Evolutionary conservation across 768 basidiomycete genomes (phyloP).

Genomic region (Sarcodon aspratus): DNA sequence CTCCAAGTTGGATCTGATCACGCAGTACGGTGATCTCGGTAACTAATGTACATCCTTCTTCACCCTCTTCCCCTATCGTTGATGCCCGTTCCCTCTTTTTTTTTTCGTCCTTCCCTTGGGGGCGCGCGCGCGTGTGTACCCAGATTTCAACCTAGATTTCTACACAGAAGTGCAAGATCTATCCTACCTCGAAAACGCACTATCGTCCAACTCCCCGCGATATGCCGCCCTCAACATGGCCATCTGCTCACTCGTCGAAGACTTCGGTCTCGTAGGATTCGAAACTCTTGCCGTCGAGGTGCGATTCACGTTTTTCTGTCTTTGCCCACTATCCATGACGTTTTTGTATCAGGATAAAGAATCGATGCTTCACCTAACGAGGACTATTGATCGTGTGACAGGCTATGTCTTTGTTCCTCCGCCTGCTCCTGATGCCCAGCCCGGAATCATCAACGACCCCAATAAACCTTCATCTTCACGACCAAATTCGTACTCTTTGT

Average conservation of each 20-base stretch:
- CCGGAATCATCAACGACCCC: slow-evolving; percentile 20
- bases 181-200: slow-evolving; percentile 69
- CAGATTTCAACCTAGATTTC: slow-evolving; percentile 95
- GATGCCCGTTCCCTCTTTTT: background rate
- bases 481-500: slow-evolving; percentile 58
- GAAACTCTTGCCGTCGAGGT: slow-evolving; percentile 97
- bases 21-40: slow-evolving; percentile 89
- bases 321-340: background rate
- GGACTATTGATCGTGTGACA: slow-evolving; percentile 79
- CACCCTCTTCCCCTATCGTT: background rate
- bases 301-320: slow-evolving; percentile 9
- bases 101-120: no score
- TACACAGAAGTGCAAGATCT: slow-evolving; percentile 98
- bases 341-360: slow-evolving; percentile 66
- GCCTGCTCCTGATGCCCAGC: slow-evolving; percentile 16
- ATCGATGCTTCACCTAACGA: slow-evolving; percentile 86
- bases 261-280: slow-evolving; percentile 87
- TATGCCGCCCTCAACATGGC: slow-evolving; percentile 79
- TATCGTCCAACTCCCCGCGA: slow-evolving; percentile 54
- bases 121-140: background rate
- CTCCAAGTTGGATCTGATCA: slow-evolving; percentile 89
- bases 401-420: slow-evolving; percentile 84
- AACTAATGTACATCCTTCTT: slow-evolving; percentile 10
- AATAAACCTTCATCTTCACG: slow-evolving; percentile 28
- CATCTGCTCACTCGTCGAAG: slow-evolving; percentile 88